Evolutionary conservation across 495 filamentous ascomycete genomes (phyloP), one percentile per base, ranked within the genome.

Genomic region (Pseudomonodictys pantanalensis): DNA sequence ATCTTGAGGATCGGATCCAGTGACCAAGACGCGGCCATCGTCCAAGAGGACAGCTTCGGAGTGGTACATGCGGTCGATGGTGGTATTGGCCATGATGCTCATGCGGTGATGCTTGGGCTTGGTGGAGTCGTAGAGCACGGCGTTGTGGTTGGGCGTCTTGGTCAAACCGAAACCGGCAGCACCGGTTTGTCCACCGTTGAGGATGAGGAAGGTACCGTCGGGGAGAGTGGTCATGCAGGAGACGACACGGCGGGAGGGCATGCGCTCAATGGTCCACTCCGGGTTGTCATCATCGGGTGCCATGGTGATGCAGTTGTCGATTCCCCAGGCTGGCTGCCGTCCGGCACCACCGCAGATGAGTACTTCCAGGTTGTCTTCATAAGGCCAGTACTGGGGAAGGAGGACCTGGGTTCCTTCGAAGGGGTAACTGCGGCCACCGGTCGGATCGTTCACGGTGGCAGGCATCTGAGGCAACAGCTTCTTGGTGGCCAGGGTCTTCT

Each of bases 271-370:
- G 4, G 72, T 76, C 84, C 84, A 87, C 3, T 68, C 66, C 0
- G 82, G 75, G 41, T 77, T 72, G 20, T 72, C 65, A 4, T 65
- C 79, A 43, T 87, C 84, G 9, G 84, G 84, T 23, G 76, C 71
- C 33, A 77, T 84, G 22, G 79, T 79, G 1, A 85, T 81, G 69
- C 84, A 87, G 73, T 86, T 87, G 68, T 87, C 84, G 15, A 86
- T 67, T 24, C 83, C 83, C 47, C 71, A 71, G 9, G 70, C 76
- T 23, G 75, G 23, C 58, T 69, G 60, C 8, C 68, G 64, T 2
- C 76, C 82, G 1, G 83, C 83, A 29, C 84, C 84, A 61, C 84
- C 84, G 64, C 84, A 87, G 56, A 85, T 75, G 32, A 87, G 68
- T 25, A 85, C 58, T 11, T 72, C 73, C 6, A 86, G 71, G 26